phyloP scores from a whole-genome alignment of 768 basidiomycete species.

The Lactifluus rugatus region DNA sequence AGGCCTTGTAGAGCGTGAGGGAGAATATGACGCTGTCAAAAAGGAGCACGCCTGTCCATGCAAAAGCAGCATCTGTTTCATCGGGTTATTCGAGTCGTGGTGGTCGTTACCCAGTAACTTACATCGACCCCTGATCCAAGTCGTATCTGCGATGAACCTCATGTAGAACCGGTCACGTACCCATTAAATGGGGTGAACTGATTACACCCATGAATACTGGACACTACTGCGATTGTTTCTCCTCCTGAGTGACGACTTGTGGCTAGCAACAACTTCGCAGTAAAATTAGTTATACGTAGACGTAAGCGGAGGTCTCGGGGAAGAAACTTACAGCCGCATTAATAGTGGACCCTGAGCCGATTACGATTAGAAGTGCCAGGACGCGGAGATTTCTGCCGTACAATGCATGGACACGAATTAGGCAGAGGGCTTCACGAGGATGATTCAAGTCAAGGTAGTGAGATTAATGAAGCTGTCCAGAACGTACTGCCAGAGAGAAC shows the following conservation, averaged over 20 bases:
- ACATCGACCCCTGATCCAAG: not conserved
- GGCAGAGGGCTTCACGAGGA: not conserved
- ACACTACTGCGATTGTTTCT: not conserved
- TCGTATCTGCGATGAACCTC: not conserved
- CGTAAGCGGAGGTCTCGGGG: not conserved
- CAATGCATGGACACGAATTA: conserved; percentile 5
- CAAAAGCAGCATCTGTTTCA: conserved; percentile 1
- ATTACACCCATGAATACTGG: not conserved
- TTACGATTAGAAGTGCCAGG: not conserved
- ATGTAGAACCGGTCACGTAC: not conserved
- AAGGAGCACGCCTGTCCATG: conserved; percentile 7
- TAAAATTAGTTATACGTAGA: not conserved
- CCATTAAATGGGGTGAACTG: not conserved
- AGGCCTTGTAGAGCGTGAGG: conserved; percentile 9
- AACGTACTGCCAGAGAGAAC: not conserved
- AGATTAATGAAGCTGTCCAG: too few relatives aligned
- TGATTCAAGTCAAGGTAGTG: not conserved
- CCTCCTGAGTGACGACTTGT: not conserved
- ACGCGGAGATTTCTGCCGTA: conserved; percentile 1
- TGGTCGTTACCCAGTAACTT: not conserved
- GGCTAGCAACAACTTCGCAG: not conserved
- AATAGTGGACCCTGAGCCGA: not conserved
- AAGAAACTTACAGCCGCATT: not conserved
- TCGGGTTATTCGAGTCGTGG: not conserved
- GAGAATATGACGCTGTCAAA: conserved; percentile 5